These are phyloP conservation scores for Luffa aegyptiaca DNA, from an alignment of 306 rosid genomes.

Conservation along the genomic window DNA sequence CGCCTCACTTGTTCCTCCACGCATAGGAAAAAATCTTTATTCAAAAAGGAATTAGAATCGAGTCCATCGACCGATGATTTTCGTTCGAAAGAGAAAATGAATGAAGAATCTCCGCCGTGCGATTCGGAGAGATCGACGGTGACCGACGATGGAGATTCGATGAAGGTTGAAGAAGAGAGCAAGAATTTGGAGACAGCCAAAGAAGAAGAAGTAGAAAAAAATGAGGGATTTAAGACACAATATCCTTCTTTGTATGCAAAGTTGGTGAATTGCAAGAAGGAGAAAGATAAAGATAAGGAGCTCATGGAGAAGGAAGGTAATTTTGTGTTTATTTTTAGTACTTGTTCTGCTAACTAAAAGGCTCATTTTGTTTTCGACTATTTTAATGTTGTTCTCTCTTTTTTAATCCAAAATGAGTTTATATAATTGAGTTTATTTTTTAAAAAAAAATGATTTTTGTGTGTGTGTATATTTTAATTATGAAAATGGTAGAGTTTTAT, in stretches of 20 bases:
- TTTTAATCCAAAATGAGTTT: not conserved
- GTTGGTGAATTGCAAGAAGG: constrained; percentile 17
- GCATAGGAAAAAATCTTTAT: not conserved
- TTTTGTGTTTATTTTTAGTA: not conserved
- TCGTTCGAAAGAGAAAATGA: not conserved
- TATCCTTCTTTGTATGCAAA: constrained; percentile 32
- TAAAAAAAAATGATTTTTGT: no score
- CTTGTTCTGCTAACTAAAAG: not conserved
- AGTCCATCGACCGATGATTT: not conserved
- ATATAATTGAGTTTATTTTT: no score
- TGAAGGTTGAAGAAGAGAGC: constrained; percentile 35
- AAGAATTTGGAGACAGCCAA: not conserved
- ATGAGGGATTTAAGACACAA: constrained; percentile 2
- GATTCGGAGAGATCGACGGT: constrained; percentile 46
- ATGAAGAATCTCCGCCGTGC: constrained; percentile 28
- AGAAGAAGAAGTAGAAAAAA: constrained; percentile 11
- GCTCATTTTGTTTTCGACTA: not conserved
- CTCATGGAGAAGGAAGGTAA: constrained; percentile 10
- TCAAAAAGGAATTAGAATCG: not conserved
- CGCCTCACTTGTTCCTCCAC: not conserved
- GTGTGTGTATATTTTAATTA: no score
- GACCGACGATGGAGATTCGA: constrained; percentile 34
- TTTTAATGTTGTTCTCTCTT: not conserved
- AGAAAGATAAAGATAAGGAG: constrained; percentile 7
- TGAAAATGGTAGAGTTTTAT: not conserved